These are phyloP conservation scores for Chaetomium fimeti DNA, from an alignment of 495 filamentous ascomycete genomes.

Conservation along the genomic window DNA sequence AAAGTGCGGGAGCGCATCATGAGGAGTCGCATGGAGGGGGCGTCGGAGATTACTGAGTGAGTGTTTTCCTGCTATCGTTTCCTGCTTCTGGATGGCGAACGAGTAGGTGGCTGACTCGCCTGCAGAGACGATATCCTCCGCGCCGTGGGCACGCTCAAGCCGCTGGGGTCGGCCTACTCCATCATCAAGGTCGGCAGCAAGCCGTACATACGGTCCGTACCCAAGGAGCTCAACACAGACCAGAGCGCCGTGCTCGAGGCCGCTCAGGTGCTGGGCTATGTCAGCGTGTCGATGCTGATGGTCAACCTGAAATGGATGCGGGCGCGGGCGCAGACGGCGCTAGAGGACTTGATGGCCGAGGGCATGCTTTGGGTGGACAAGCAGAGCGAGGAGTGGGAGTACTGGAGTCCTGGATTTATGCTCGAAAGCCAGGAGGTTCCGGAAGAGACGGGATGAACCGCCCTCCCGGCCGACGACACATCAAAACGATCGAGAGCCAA, in stretches of 20 bases:
- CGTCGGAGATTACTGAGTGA: conserved; percentile 66
- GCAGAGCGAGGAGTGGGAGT: conserved; percentile 85
- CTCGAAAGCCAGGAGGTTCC: conserved; percentile 32
- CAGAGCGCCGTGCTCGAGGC: conserved; percentile 89
- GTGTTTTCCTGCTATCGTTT: conserved; percentile 25
- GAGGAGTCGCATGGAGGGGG: conserved; percentile 70
- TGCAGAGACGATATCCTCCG: conserved; percentile 86
- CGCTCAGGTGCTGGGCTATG: conserved; percentile 79
- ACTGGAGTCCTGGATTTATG: conserved; percentile 80
- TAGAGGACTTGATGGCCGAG: conserved; percentile 88
- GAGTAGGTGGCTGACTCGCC: not conserved
- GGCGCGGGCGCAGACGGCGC: conserved; percentile 78
- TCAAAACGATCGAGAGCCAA: not conserved
- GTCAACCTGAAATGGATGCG: conserved; percentile 85
- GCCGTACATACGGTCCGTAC: conserved; percentile 86
- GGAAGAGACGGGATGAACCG: conserved; percentile 14
- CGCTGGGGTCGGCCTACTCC: conserved; percentile 83
- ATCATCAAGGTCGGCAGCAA: conserved; percentile 77
- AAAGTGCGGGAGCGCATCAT: conserved; percentile 75
- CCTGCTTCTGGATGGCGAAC: not conserved
- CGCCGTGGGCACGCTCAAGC: conserved; percentile 82
- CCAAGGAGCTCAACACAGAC: conserved; percentile 94
- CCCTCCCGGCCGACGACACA: not conserved
- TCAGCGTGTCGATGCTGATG: conserved; percentile 87
- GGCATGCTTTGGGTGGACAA: conserved; percentile 92